These are phyloP conservation scores for Candida hungchunana DNA, from an alignment of 805 yeast genomes.

Conservation along the genomic window DNA sequence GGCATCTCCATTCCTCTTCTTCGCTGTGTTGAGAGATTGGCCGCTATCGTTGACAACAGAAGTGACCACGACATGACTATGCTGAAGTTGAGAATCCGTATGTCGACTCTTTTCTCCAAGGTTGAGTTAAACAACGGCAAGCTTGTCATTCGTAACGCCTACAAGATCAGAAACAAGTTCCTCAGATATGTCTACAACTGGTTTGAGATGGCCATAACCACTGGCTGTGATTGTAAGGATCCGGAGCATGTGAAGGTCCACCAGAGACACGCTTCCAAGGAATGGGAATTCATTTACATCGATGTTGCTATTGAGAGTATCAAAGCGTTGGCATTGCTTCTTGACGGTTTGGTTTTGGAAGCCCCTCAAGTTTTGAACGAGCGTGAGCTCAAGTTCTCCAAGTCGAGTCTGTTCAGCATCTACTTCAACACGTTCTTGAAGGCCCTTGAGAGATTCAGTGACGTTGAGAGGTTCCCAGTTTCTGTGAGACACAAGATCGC, in stretches of 20 bases:
- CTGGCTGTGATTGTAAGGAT: conserved; percentile 27
- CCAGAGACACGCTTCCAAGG: conserved; percentile 25
- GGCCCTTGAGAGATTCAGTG: conserved; percentile 37
- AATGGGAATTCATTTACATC: conserved; percentile 43
- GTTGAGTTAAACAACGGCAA: conserved; percentile 33
- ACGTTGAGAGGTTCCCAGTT: conserved; percentile 32
- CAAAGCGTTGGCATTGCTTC: conserved; percentile 48
- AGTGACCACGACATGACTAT: conserved; percentile 5
- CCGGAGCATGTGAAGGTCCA: conserved; percentile 3
- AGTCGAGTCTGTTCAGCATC: conserved; percentile 61
- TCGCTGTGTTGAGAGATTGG: conserved; percentile 19
- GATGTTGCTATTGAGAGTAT: conserved; percentile 67
- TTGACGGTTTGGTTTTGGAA: conserved; percentile 56
- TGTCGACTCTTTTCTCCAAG: conserved; percentile 35
- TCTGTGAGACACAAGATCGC: conserved; percentile 49
- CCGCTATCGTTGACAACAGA: conserved; percentile 17
- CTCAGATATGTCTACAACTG: conserved; percentile 46
- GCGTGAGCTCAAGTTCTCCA: conserved; percentile 48
- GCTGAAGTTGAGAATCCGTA: conserved; percentile 38
- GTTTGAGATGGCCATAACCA: conserved; percentile 49
- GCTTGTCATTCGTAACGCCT: conserved; percentile 41
- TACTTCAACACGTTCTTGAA: conserved; percentile 58
- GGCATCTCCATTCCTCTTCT: conserved; percentile 32
- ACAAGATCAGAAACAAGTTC: conserved; percentile 42
- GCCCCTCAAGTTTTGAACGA: conserved; percentile 52